Conservation (phyloP, 768 basidiomycete species). For the Leccinum sublutescens region DNA sequence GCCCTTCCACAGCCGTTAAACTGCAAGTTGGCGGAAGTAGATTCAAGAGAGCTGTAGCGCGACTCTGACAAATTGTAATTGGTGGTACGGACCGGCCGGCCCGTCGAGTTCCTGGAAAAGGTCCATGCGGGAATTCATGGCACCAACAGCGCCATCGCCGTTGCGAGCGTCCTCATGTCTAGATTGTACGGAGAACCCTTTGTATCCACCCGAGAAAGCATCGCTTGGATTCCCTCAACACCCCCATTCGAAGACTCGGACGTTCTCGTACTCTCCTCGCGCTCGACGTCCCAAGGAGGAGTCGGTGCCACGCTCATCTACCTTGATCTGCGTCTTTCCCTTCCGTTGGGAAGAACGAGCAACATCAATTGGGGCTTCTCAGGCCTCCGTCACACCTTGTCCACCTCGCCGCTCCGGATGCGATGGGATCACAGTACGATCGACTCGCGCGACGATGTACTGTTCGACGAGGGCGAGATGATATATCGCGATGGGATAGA, state of each 20-base stretch:
- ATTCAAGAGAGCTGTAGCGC: too few relatives aligned
- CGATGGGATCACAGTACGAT: slow-evolving; percentile 21
- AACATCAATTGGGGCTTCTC: slow-evolving; percentile 24
- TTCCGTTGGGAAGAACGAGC: slow-evolving; percentile 19
- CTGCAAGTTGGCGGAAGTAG: too few relatives aligned
- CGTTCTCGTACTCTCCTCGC: slow-evolving; percentile 30
- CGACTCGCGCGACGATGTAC: slow-evolving; percentile 18
- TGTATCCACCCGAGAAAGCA: slow-evolving; percentile 21
- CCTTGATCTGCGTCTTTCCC: slow-evolving; percentile 28
- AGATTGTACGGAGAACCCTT: slow-evolving; percentile 18
- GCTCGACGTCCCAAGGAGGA: slow-evolving; percentile 16
- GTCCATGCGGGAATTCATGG: too few relatives aligned
- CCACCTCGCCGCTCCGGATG: slow-evolving; percentile 14
- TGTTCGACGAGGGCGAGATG: slow-evolving; percentile 21
- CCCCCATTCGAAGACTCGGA: slow-evolving; percentile 25
- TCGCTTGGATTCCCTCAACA: slow-evolving; percentile 20
- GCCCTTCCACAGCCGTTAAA: too few relatives aligned
- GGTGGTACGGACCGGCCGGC: too few relatives aligned
- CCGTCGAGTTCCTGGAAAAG: too few relatives aligned
- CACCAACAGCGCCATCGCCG: too few relatives aligned
- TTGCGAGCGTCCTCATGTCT: background rate
- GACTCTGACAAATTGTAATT: too few relatives aligned
- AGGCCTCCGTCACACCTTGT: slow-evolving; percentile 23
- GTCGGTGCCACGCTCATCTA: slow-evolving; percentile 21
- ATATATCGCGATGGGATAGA: slow-evolving; percentile 21